Evolutionary conservation across 164 flowering plant species (phyloP).

Genomic region (Litsea cubeba): DNA sequence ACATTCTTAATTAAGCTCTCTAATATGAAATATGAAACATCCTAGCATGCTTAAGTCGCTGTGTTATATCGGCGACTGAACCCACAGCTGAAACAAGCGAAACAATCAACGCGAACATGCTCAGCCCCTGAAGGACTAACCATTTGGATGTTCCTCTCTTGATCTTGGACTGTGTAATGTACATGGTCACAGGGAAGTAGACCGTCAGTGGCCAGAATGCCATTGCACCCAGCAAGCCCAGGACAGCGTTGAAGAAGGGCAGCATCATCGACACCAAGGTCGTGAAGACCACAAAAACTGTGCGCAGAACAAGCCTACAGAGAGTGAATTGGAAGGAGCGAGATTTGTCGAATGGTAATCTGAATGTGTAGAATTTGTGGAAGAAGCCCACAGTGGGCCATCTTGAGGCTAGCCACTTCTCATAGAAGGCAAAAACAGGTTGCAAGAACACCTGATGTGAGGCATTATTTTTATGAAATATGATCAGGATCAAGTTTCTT

Average conservation of each 20-base stretch:
- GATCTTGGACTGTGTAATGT: slow-evolving; percentile 28
- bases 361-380: slow-evolving; percentile 8
- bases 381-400: slow-evolving; percentile 12
- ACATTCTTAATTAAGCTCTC: not conserved
- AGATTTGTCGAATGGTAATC: slow-evolving; percentile 4
- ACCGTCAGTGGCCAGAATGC: slow-evolving; percentile 40
- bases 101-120: slow-evolving; percentile 11
- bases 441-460: slow-evolving; percentile 14
- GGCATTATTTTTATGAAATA: no score
- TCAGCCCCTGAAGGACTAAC: slow-evolving; percentile 24
- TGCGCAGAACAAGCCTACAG: slow-evolving; percentile 22
- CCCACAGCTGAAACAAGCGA: slow-evolving; percentile 27
- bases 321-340: slow-evolving; percentile 15
- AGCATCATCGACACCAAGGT: slow-evolving; percentile 34
- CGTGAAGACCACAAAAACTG: slow-evolving; percentile 24
- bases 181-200: slow-evolving; percentile 35
- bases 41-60: slow-evolving; percentile 23
- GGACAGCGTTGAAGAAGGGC: slow-evolving; percentile 44
- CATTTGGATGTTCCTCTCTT: slow-evolving; percentile 24
- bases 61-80: slow-evolving; percentile 27
- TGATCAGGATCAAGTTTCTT: no score
- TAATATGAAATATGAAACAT: slow-evolving; percentile 7
- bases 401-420: slow-evolving; percentile 9
- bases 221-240: slow-evolving; percentile 31
- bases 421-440: slow-evolving; percentile 17